Base-by-base conservation (phyloP, 2,329 filamentous ascomycete genomes). In the Atkinsonella texensis region DNA sequence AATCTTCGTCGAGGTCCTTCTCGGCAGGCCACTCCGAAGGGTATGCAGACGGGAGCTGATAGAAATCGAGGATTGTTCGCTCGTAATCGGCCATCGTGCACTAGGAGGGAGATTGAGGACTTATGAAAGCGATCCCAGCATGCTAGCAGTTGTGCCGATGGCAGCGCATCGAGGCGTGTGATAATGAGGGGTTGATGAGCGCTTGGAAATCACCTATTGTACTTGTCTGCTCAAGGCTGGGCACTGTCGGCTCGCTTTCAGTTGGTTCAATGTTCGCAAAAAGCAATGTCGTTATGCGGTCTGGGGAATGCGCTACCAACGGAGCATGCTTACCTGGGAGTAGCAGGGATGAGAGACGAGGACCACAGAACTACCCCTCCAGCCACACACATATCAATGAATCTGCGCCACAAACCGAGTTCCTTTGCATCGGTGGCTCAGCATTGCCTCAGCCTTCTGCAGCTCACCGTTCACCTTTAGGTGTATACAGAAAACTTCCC, bases 1-100 rank as follows among this genome's bases (percentile, higher is more conserved):
- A 85, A 18, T 79, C 84, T 46, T 73, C 79, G 65, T 85, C 83
- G 62, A 79, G 81, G 52, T 83, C 78, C 63, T 91, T 84, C 61
- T 94, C 86, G 47, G 81, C 74, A 0, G 91, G 91, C 91, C 91
- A 97, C 74, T 87, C 82, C 38, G 80, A 79, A 2, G 91, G 91
- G 66, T 82, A 90, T 18, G 87, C 75, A 13, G 77, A 87, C 42
- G 84, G 77, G 47, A 97, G 79, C 66, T 89, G 87, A 72, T 97
- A 97, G 71, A 95, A 89, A 60, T 89, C 89, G 61, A 93, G 81
- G 51, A 97, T 80, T 45, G 79, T 82, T 55, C 83, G 76, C 63
- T 93, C 85, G 61, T 83, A 79, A 62, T 93, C 87, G 56, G 81
- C 77, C 84, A 80, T 79, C 57, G 55, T 67, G 59, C 48, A 45